Conservation (phyloP, 768 basidiomycete species). For the Porphyrellus cyaneotinctus region DNA sequence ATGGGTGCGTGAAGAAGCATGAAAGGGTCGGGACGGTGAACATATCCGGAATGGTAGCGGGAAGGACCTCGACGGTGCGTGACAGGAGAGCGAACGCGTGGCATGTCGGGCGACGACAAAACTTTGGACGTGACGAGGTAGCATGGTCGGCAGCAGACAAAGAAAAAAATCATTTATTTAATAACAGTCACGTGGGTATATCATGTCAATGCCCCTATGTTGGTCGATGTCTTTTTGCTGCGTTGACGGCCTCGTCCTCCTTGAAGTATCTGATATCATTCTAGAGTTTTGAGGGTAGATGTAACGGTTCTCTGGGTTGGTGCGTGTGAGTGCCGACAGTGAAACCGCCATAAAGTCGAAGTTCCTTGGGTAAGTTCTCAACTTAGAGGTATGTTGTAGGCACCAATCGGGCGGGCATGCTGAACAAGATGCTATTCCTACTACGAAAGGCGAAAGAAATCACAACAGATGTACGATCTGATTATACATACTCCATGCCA, state of each 20-base stretch:
- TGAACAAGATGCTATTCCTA: conserved; percentile 2
- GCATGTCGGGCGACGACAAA: conserved; percentile 31
- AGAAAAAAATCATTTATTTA: conserved; percentile 9
- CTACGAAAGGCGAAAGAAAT: conserved; percentile 19
- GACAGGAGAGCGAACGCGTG: conserved; percentile 18
- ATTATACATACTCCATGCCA: conserved; percentile 19
- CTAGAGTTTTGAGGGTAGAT: conserved; percentile 55
- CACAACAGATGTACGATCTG: conserved; percentile 29
- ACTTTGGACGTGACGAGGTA: conserved; percentile 46
- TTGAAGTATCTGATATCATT: conserved; percentile 62
- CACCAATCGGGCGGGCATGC: too few species aligned
- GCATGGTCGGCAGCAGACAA: conserved; percentile 28
- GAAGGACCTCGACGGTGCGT: conserved; percentile 11
- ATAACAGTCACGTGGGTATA: not conserved
- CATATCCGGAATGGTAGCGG: conserved; percentile 32
- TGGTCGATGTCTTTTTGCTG: too few species aligned
- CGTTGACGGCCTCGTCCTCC: too few species aligned
- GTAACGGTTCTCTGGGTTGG: conserved; percentile 49
- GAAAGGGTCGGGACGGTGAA: conserved; percentile 41
- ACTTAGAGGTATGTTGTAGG: too few species aligned
- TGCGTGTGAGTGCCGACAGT: conserved; percentile 74
- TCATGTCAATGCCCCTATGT: conserved; percentile 69
- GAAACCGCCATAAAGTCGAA: conserved; percentile 50
- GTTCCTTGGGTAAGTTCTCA: too few species aligned
- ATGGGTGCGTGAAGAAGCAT: conserved; percentile 57